phyloP scores from a whole-genome alignment of 208 protist species.

The Trypanosoma cruzi region DNA sequence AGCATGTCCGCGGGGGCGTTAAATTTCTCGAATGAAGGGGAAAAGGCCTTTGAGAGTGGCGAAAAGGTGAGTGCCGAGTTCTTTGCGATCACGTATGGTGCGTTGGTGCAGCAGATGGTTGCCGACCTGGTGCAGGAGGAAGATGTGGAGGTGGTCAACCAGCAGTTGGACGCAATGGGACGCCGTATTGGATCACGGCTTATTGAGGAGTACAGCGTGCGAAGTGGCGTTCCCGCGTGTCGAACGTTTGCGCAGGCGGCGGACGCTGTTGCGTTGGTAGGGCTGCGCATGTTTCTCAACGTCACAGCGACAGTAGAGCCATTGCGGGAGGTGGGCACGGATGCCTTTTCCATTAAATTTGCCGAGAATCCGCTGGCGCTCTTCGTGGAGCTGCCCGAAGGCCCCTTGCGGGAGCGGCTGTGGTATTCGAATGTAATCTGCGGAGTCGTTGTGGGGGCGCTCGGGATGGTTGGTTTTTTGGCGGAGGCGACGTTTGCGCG shows the following conservation, averaged over 20 bases:
- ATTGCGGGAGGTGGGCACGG: conserved; percentile 68
- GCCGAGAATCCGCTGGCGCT: conserved; percentile 96
- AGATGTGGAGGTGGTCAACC: conserved; percentile 95
- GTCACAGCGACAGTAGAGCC: conserved; percentile 85
- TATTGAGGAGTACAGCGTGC: conserved; percentile 97
- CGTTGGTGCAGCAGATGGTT: conserved; percentile 96
- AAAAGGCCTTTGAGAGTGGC: conserved; percentile 65
- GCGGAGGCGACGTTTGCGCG: conserved; percentile 82
- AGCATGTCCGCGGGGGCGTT: conserved; percentile 7
- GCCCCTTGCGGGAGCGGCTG: conserved; percentile 76
- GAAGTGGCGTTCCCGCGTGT: conserved; percentile 83
- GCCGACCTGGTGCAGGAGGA: conserved; percentile 93
- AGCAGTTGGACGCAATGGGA: conserved; percentile 96
- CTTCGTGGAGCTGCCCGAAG: conserved; percentile 97
- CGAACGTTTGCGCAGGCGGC: conserved; percentile 94
- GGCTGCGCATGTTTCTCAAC: conserved; percentile 97
- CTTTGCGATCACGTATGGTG: conserved; percentile 97
- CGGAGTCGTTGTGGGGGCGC: conserved; percentile 95
- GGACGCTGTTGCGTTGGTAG: conserved; percentile 94
- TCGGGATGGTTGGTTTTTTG: conserved; percentile 94
- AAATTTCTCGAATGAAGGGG: conserved; percentile 51
- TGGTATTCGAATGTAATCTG: conserved; percentile 98
- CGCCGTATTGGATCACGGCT: conserved; percentile 97
- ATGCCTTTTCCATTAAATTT: conserved; percentile 92
- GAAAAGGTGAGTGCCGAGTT: conserved; percentile 95